These are phyloP conservation scores for Chlamydomonas sp. DNA, from an alignment of 139 green algal genomes.

Conservation along the genomic window DNA sequence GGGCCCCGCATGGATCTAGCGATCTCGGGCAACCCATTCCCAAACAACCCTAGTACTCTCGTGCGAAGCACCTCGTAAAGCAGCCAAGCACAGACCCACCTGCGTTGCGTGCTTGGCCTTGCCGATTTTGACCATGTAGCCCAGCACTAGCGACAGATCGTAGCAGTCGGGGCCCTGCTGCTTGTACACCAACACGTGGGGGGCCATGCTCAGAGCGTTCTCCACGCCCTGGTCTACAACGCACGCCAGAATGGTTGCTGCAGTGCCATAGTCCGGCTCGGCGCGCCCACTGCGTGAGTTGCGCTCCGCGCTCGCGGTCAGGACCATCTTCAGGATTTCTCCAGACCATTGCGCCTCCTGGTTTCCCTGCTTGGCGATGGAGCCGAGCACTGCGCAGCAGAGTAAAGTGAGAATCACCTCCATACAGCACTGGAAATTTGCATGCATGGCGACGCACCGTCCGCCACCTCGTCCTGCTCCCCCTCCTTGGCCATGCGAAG, in stretches of 20 bases:
- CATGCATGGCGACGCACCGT: not conserved
- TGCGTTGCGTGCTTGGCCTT: slow-evolving; percentile 6
- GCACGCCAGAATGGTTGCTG: not conserved
- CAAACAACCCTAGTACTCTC: not conserved
- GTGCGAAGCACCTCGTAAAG: slow-evolving; percentile 14
- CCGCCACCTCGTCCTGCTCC: no score
- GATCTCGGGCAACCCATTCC: no score
- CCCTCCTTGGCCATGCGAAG: slow-evolving; percentile 4
- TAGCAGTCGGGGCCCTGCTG: slow-evolving; percentile 5
- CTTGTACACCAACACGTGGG: slow-evolving; percentile 1
- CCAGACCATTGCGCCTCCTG: slow-evolving; percentile 9
- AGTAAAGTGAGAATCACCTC: not conserved
- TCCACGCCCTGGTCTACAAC: slow-evolving; percentile 1
- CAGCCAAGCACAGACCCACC: not conserved
- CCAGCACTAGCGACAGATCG: slow-evolving; percentile 7
- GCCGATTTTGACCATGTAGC: slow-evolving; percentile 11
- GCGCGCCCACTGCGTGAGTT: no score
- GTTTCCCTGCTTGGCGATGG: not conserved
- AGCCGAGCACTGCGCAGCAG: not conserved
- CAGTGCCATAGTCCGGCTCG: slow-evolving; percentile 3
- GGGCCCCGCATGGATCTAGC: no score
- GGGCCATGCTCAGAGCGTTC: slow-evolving; percentile 2
- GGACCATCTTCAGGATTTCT: slow-evolving; percentile 2
- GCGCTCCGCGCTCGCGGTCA: not conserved
- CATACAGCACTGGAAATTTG: not conserved